A percentile compares a stretch with the other conserved stretches of the same genome.
phyloP scores from a whole-genome alignment of 164 flowering plant genomes.

The Liquidambar formosana region DNA sequence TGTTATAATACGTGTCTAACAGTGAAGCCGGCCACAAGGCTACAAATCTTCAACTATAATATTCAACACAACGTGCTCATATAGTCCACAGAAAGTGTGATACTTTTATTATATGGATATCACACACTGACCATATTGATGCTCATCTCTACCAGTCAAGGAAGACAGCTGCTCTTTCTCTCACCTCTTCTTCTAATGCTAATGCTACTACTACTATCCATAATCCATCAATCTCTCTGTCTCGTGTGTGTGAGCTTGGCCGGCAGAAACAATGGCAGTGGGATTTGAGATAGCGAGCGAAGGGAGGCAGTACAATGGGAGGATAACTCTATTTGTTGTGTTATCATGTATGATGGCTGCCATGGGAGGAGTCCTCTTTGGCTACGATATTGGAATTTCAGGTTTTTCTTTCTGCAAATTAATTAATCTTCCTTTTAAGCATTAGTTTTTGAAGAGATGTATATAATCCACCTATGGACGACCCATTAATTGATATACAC shows the following conservation, averaged over 20 bases:
- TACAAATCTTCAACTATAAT: too few relatives aligned
- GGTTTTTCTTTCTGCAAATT: slow-evolving; percentile 28
- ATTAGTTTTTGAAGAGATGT: too few relatives aligned
- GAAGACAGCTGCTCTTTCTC: slow-evolving; percentile 4
- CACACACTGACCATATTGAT: not conserved
- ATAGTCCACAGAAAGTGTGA: too few relatives aligned
- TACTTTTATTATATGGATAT: too few relatives aligned
- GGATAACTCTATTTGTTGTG: slow-evolving; percentile 46
- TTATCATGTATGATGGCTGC: slow-evolving; percentile 63
- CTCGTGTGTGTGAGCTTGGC: not conserved
- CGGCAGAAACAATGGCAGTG: slow-evolving; percentile 30
- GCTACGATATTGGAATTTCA: slow-evolving; percentile 50
- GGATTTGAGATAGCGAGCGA: slow-evolving; percentile 21
- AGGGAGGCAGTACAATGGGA: slow-evolving; percentile 42
- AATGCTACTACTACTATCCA: too few relatives aligned
- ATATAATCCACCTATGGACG: too few relatives aligned
- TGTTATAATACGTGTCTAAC: too few relatives aligned
- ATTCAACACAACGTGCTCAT: too few relatives aligned
- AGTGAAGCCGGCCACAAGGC: too few relatives aligned
- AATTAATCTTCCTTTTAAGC: too few relatives aligned
- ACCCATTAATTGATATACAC: too few relatives aligned
- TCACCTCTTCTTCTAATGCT: too few relatives aligned
- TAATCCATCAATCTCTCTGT: not conserved
- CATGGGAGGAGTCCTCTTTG: slow-evolving; percentile 49
- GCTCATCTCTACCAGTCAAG: slow-evolving; percentile 9